phyloP scores from a whole-genome alignment of 2,329 filamentous ascomycete genomes.

The Tolypocladium sp. region DNA sequence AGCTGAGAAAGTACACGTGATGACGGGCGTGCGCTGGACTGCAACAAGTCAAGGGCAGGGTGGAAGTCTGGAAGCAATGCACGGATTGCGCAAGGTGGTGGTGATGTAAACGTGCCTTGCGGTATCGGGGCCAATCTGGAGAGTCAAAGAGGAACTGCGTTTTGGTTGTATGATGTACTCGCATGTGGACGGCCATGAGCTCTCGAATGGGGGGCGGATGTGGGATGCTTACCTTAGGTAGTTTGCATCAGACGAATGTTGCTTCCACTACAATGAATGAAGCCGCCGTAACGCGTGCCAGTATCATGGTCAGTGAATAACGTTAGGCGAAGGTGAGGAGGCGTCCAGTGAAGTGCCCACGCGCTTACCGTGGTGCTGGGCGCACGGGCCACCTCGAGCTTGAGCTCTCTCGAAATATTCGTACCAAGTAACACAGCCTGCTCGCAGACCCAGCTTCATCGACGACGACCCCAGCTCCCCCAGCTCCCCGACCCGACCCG shows the following conservation, averaged over 20 bases:
- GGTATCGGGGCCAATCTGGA: too few relatives aligned
- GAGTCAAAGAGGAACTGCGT: neutral
- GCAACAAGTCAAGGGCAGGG: neutral
- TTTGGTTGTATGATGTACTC: neutral
- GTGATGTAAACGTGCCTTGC: too few relatives aligned
- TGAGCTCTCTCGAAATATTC: neutral
- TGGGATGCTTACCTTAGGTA: neutral
- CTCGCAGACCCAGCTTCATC: neutral
- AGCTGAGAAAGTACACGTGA: neutral
- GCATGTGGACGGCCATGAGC: neutral
- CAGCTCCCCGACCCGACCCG: neutral
- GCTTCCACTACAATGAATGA: neutral
- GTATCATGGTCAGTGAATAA: neutral
- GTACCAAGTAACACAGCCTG: neutral
- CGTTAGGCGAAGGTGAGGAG: neutral
- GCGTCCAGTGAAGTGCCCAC: too few relatives aligned
- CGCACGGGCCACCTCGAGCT: neutral
- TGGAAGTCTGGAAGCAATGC: neutral
- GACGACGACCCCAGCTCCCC: neutral
- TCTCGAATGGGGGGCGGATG: neutral
- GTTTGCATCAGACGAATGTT: neutral
- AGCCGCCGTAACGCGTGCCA: neutral
- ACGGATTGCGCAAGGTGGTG: neutral
- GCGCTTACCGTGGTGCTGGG: too few relatives aligned
- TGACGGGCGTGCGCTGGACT: neutral